Conservation (phyloP, 2,329 filamentous ascomycete genomes). For the Nigrospora oryzae region DNA sequence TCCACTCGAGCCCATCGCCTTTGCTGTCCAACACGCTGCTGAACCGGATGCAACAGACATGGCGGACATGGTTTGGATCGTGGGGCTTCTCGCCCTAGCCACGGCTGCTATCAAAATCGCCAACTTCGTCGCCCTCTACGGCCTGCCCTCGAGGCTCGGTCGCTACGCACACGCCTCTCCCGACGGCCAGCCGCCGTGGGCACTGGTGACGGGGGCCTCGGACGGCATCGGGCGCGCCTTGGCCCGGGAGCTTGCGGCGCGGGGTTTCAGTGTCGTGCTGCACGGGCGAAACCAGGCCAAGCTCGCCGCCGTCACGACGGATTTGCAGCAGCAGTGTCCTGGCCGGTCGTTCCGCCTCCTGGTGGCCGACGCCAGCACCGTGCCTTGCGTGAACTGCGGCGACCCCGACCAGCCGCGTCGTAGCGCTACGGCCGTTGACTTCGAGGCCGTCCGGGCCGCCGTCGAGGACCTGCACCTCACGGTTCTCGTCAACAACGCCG, state of each 20-base stretch:
- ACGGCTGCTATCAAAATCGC: no score
- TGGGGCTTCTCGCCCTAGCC: no score
- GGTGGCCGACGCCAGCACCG: constrained; percentile 28
- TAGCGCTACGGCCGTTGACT: not conserved
- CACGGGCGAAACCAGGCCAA: constrained; percentile 40
- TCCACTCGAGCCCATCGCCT: no score
- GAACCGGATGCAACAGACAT: no score
- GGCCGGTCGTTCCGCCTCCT: constrained; percentile 24
- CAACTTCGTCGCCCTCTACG: not conserved
- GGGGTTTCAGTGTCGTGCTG: constrained; percentile 44
- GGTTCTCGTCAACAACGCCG: constrained; percentile 49
- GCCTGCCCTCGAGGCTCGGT: not conserved
- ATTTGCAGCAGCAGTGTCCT: constrained; percentile 27
- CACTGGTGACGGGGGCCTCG: constrained; percentile 38
- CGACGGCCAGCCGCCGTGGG: constrained; percentile 22
- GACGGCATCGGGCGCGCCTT: constrained; percentile 43
- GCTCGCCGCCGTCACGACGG: constrained; percentile 25
- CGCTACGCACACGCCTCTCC: not conserved
- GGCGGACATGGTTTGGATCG: no score
- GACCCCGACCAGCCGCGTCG: not conserved
- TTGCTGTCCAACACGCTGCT: no score
- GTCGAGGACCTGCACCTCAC: constrained; percentile 32
- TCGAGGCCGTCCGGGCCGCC: constrained; percentile 4
- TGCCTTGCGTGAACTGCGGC: not conserved
- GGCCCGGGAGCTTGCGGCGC: constrained; percentile 34